These are phyloP conservation scores for Citrus unshiu DNA, from an alignment of 345 rosid species.

Conservation along the genomic window DNA sequence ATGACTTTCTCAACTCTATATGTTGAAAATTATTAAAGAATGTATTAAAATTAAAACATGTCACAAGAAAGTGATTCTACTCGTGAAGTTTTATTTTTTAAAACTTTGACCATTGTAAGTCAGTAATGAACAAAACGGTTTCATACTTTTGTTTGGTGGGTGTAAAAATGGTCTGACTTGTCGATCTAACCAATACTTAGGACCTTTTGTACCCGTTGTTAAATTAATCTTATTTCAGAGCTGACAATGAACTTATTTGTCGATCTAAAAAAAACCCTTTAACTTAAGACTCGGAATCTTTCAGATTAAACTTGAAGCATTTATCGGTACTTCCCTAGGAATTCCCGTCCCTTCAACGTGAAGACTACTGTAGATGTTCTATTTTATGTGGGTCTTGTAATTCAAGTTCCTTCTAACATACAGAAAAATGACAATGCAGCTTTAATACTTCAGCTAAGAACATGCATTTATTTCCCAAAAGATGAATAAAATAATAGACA, in stretches of 20 bases:
- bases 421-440: background rate
- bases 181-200: background rate
- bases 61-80: background rate
- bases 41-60: too few species aligned
- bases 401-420: background rate
- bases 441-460: background rate
- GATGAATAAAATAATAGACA: background rate
- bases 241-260: background rate
- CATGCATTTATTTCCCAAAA: background rate
- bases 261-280: background rate
- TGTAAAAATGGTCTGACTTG: too few species aligned
- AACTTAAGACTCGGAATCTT: background rate
- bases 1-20: too few species aligned
- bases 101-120: too few species aligned
- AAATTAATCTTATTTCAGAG: too few species aligned
- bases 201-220: background rate
- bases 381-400: background rate
- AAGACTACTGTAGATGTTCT: background rate
- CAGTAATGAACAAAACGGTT: too few species aligned
- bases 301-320: background rate
- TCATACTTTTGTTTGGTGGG: too few species aligned
- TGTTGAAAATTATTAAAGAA: too few species aligned
- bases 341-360: too few species aligned
- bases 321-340: background rate
- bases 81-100: too few species aligned